phyloP scores from a whole-genome alignment of 2,329 filamentous ascomycete species.

The Exophiala aquamarina region DNA sequence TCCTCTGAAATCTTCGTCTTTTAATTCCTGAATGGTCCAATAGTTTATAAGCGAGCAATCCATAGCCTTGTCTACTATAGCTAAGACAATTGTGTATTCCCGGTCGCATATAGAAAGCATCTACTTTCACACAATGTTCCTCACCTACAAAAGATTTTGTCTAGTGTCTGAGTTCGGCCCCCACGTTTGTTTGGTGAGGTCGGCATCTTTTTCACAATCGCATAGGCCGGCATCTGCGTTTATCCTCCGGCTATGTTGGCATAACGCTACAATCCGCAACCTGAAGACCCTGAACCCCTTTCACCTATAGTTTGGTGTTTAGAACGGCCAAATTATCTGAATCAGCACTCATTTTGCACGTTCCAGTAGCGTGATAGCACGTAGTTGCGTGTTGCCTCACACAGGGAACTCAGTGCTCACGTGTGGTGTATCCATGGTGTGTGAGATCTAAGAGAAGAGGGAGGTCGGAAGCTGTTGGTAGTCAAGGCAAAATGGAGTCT shows the following conservation, averaged over 20 bases:
- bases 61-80: too few relatives aligned
- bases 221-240: conserved; percentile 55
- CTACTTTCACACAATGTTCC: too few relatives aligned
- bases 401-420: conserved; percentile 60
- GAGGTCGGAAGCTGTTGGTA: too few relatives aligned
- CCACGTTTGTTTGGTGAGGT: conserved; percentile 47
- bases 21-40: too few relatives aligned
- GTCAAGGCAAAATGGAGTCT: conserved; percentile 2
- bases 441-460: conserved; percentile 43
- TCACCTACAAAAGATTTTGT: too few relatives aligned
- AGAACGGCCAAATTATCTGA: conserved; percentile 53
- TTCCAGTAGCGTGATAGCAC: conserved; percentile 60
- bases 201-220: conserved; percentile 50
- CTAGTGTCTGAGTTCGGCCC: conserved; percentile 7
- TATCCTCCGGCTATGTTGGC: conserved; percentile 52
- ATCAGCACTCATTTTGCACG: conserved; percentile 55
- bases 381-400: conserved; percentile 62
- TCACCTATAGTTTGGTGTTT: conserved; percentile 53
- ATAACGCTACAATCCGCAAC: conserved; percentile 57
- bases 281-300: conserved; percentile 52
- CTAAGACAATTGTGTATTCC: too few relatives aligned
- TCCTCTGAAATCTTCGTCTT: too few relatives aligned
- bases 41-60: too few relatives aligned
- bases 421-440: conserved; percentile 54
- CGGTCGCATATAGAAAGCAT: too few relatives aligned